Evolutionary conservation across 169 alveolate genomes (phyloP), one percentile per base, ranked within the genome.

Genomic region (Theileria annulata): DNA sequence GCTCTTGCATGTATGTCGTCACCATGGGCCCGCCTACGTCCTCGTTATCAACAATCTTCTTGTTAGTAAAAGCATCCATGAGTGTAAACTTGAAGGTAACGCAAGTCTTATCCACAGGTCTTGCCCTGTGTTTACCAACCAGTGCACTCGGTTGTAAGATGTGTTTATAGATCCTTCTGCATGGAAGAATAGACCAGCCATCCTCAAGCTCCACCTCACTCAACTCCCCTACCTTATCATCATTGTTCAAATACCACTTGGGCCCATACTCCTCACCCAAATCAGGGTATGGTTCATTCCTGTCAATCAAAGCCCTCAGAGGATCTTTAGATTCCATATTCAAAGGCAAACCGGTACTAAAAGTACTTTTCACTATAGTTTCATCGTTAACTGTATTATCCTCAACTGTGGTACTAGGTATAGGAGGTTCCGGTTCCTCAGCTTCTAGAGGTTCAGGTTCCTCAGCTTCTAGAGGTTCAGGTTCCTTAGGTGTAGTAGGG

Each of bases 171-270:
- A 84, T 70, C 15, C 68, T 42, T n/a, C 87, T 82, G 35, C 87
- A 79, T 17, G 86, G 87, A 8, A 84, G 68, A 0, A 84, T 70
- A 3, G 82, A 54, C 90, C 90, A 84, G 8, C 90, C 90, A 37
- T 84, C 83, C 21, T 75, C 82, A 71, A 78, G 48, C 27, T 76
- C 87, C 56, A 21, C 75, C 12, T 13, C 59, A 13, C 49, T 72
- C 42, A 51, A 5, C 25, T 66, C 77, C 28, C 21, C 49, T 51
- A 64, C 62, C 42, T 48, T 56, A 33, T 60, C 69, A 35, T 35
- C 8, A 3, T 35, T 8, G n/a, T 27, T 12, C 23, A 60, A 33
- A 30, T 82, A 82, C 88, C 88, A 82, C 9, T 47, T 76, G 31
- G 68, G 70, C 51, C 70, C 77, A 8, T 79, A 54, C 23, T n/a